Percentiles rank a stretch among this genome's conserved stretches.
Conservation (phyloP, 768 basidiomycete species). For the Leccinum arenicola region DNA sequence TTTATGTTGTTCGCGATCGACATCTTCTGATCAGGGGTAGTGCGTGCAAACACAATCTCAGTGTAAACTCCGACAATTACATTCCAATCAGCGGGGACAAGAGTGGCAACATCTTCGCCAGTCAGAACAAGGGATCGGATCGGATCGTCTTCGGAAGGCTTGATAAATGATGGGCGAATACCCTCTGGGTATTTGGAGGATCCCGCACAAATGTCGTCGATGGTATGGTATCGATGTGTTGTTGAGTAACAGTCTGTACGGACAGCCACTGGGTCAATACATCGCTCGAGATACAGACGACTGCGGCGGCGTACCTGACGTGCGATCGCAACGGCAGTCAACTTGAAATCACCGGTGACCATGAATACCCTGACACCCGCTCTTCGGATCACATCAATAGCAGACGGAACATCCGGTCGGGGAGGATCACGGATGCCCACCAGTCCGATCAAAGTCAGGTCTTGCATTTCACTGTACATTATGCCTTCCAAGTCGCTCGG, state of each 20-base stretch:
- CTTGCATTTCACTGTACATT: conserved; percentile 35
- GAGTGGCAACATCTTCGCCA: conserved; percentile 40
- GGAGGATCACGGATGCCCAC: conserved; percentile 58
- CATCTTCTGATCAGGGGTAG: conserved; percentile 57
- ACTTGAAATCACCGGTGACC: conserved; percentile 55
- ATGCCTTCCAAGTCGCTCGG: conserved; percentile 35
- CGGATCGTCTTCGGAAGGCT: conserved; percentile 37
- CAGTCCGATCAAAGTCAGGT: conserved; percentile 48
- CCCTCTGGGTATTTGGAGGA: conserved; percentile 18
- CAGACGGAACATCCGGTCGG: conserved; percentile 44
- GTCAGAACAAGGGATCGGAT: conserved; percentile 41
- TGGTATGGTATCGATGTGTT: conserved; percentile 33
- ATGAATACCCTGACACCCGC: conserved; percentile 56
- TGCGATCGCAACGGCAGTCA: conserved; percentile 52
- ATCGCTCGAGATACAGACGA: conserved; percentile 4
- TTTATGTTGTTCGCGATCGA: conserved; percentile 55
- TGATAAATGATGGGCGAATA: conserved; percentile 24
- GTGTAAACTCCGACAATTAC: conserved; percentile 35
- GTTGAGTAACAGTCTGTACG: conserved; percentile 38
- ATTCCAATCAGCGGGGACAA: conserved; percentile 41
- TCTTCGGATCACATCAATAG: conserved; percentile 44
- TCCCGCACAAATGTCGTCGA: conserved; percentile 24
- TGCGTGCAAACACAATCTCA: conserved; percentile 51
- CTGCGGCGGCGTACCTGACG: conserved; percentile 34
- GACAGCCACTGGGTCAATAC: conserved; percentile 1